Evolutionary conservation across 2,329 filamentous ascomycete species (phyloP).

Genomic region (Nakataea oryzae): DNA sequence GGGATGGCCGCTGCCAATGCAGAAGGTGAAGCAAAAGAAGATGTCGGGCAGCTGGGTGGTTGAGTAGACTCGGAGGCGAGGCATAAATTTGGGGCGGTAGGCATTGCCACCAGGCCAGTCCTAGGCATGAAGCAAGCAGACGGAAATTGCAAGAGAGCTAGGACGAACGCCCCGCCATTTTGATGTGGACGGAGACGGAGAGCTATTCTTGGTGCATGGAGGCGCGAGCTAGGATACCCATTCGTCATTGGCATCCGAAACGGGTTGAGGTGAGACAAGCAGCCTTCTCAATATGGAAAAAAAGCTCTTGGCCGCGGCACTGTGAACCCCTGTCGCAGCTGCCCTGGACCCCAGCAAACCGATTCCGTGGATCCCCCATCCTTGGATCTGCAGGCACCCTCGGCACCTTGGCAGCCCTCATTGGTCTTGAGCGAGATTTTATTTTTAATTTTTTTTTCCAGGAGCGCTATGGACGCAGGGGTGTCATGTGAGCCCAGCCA

Average conservation of each 20-base stretch:
- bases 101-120: background rate
- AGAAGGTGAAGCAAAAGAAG: constrained; percentile 73
- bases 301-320: too few species aligned
- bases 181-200: background rate
- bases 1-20: constrained; percentile 80
- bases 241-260: background rate
- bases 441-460: too few species aligned
- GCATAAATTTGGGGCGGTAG: background rate
- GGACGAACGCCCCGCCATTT: background rate
- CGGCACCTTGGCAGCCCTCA: too few species aligned
- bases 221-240: background rate
- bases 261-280: background rate
- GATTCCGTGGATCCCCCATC: background rate
- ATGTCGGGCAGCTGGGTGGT: constrained; percentile 66
- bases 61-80: constrained; percentile 25
- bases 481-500: too few species aligned
- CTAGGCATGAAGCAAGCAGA: background rate
- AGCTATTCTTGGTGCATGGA: background rate
- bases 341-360: background rate
- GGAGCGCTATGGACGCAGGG: background rate
- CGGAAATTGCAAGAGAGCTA: background rate
- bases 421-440: background rate
- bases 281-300: background rate
- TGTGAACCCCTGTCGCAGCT: too few species aligned
- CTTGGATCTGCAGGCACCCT: too few species aligned